These are phyloP conservation scores for Chlamydomonas incerta DNA, from an alignment of 139 green algal species.

Conservation along the genomic window DNA sequence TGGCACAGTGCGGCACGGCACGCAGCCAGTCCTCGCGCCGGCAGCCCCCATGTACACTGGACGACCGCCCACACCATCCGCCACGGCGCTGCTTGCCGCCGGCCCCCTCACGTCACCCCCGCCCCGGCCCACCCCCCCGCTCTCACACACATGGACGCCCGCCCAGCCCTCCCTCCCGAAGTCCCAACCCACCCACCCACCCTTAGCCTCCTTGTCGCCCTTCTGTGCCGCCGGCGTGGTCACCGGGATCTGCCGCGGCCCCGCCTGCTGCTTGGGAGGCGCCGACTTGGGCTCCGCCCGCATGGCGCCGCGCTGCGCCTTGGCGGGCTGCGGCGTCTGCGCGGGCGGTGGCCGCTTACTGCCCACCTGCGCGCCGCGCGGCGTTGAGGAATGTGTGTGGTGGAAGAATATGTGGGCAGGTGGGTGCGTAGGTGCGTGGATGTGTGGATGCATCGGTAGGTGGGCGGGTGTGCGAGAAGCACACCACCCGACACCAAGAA, in stretches of 20 bases:
- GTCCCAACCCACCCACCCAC: neutral
- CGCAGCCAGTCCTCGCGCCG: no score
- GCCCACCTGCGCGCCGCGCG: neutral
- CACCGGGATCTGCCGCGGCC: neutral
- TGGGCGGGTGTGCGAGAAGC: no score
- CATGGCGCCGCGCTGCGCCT: neutral
- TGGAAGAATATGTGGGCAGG: neutral
- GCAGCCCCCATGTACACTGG: no score
- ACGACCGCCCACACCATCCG: no score
- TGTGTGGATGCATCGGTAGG: neutral
- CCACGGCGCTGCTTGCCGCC: no score
- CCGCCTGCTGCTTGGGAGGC: slow-evolving; percentile 25
- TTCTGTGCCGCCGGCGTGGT: neutral
- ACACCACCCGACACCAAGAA: no score
- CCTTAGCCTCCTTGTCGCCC: neutral
- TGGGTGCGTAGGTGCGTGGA: neutral
- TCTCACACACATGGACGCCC: neutral
- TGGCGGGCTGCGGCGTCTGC: slow-evolving; percentile 35
- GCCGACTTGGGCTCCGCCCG: slow-evolving; percentile 9
- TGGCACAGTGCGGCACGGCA: no score
- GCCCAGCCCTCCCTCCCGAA: no score
- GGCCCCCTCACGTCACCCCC: no score
- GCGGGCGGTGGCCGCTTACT: neutral
- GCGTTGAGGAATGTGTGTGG: neutral
- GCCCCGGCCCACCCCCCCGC: no score